Evolutionary conservation across 2,329 filamentous ascomycete species (phyloP), one percentile per base, ranked within the genome.

Genomic region (Calonectria pseudoturangicola): DNA sequence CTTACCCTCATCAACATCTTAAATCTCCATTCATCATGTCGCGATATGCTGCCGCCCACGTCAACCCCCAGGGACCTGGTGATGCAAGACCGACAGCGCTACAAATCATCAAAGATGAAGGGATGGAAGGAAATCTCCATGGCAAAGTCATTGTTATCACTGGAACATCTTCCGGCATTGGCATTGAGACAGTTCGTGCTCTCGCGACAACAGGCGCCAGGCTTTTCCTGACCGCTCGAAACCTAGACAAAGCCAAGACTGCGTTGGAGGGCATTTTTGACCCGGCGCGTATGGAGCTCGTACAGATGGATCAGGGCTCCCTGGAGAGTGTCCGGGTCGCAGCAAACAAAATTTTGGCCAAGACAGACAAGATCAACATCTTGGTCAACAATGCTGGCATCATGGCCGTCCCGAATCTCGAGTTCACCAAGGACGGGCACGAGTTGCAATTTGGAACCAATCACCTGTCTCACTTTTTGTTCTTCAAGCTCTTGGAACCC

Each of bases 81-180:
- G 83, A 84, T 64, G 74, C 79, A 16, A 79, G 83, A 8, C 82
- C 82, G 3, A 84, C 82, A 0, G 82, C 82, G 2, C 48, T 82
- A 1, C 81, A 84, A 66, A 82, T 84, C 64, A 71, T 85, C 66
- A 58, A 82, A 33, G 81, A 84, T 63, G 78, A 83, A 63, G 73
- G 68, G 2, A 51, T 81, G 9, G 63, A 76, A 15, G 75, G 71
- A 33, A 77, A 79, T 27, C 76, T 83, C 12, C 36, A 51, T 6
- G 84, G 80, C 62, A 86, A 85, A 74, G 80, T 83, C 33, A 77
- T 85, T 50, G 74, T 87, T 28, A 74, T 86, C 64, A 86, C 85
- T 2, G 85, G 85, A 16, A 78, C 76, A 48, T 84, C 84, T 2
- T 82, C 83, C 0, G 85, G 84, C 1, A 79, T 86, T 25, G 84